Evolutionary conservation across 192 early-diverging fungal genomes (phyloP).

Genomic region (Coemansia javaensis): DNA sequence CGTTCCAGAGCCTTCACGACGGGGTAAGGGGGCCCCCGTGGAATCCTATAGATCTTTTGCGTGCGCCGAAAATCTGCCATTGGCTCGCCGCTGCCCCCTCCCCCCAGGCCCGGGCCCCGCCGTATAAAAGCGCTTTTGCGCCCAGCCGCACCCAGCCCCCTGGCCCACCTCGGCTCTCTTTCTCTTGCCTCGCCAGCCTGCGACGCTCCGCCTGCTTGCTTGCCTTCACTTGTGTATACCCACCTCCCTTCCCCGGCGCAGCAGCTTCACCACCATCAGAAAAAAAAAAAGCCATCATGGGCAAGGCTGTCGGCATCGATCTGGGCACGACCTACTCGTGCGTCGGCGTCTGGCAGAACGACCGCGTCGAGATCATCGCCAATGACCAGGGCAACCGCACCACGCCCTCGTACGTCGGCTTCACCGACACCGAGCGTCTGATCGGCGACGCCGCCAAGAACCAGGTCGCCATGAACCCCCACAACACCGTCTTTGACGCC

Average conservation of each 20-base stretch:
- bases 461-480: slow-evolving; percentile 96
- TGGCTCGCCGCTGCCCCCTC: no score
- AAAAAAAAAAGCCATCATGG: slow-evolving; percentile 26
- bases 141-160: no score
- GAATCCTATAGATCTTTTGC: slow-evolving; percentile 29
- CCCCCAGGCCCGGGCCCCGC: slow-evolving; percentile 5
- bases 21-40: slow-evolving; percentile 17
- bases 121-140: slow-evolving; percentile 2
- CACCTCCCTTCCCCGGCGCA: slow-evolving; percentile 1
- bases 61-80: slow-evolving; percentile 4
- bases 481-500: slow-evolving; percentile 98
- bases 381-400: slow-evolving; percentile 99
- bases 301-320: slow-evolving; percentile 60
- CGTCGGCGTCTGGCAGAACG: slow-evolving; percentile 67
- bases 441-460: slow-evolving; percentile 99
- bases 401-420: slow-evolving; percentile 94
- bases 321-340: slow-evolving; percentile 58
- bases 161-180: no score
- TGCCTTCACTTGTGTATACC: slow-evolving; percentile 6
- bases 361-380: slow-evolving; percentile 92
- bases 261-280: slow-evolving; percentile 1
- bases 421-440: slow-evolving; percentile 96
- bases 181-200: no score
- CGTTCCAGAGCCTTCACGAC: background rate
- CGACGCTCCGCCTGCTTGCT: no score